Evolutionary conservation across 192 early-diverging fungal genomes (phyloP), one percentile per base, ranked within the genome.

Genomic region (Chytriomyces confervae): DNA sequence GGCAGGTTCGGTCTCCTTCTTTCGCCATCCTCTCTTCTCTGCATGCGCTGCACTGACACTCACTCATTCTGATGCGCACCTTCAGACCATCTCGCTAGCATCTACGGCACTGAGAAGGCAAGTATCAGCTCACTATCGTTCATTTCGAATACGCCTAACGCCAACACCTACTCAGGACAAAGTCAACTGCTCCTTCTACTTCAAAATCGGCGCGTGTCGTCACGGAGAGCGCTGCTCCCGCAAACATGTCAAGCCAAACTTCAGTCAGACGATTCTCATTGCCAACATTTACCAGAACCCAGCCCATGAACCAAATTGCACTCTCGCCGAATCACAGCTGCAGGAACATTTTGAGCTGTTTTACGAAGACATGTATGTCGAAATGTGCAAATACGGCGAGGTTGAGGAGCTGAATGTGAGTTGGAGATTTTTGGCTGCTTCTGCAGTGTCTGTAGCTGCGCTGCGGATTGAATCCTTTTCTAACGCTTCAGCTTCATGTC

Each of bases 121-220:
- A 96, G 91, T 90, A 87, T 81, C 24, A 27, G 24, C 24, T 27
- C 86, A 18, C 36, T 36, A 36, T 36, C 2, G 36, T 2, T 1
- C 36, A 36, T 36, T 36, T 36, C 36, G 36, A 36, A 36, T 36
- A 4, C 4, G 36, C 4, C 36, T 36, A 36, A 36, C 36, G 4
- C 36, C 36, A 36, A 36, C 36, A 4, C 36, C 36, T 36, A 50
- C 66, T 27, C 44, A 77, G 75, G 75, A 77, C 47, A 93, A 90
- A 69, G 96, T 98, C 73, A 95, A 98, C 81, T 99, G 97, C 85
- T 95, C 94, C 60, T 99, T 98, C 80, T 99, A 99, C 90, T 96
- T 96, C 90, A 98, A 99, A 89, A 99, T 98, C 68, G 97, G 97
- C 43, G 96, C 97, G 45, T 99, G 97, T 79, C 89, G 97, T 24